A percentile compares a stretch with the other conserved stretches of the same genome.
Conservation (phyloP, 768 basidiomycete species). For the Leccinum disarticulatum region DNA sequence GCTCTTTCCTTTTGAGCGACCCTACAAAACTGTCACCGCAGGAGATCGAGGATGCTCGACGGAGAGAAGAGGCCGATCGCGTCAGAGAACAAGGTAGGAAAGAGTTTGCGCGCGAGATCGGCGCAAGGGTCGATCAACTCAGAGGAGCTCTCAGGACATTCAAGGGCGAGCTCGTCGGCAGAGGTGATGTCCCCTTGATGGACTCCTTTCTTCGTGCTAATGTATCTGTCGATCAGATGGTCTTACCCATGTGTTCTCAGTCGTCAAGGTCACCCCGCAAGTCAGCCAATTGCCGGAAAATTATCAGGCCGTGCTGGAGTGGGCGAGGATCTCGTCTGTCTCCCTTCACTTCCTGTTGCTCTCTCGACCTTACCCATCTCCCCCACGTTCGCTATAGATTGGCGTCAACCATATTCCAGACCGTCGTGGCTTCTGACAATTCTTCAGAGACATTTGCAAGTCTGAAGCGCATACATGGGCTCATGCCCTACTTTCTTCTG, state of each 20-base stretch:
- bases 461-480: slow-evolving; percentile 89
- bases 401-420: slow-evolving; percentile 95
- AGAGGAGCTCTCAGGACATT: slow-evolving; percentile 82
- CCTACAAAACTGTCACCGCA: slow-evolving; percentile 64
- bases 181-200: slow-evolving; percentile 46
- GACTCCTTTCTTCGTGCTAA: slow-evolving; percentile 5
- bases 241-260: slow-evolving; percentile 82
- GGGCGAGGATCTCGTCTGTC: slow-evolving; percentile 94
- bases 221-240: slow-evolving; percentile 57
- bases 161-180: slow-evolving; percentile 91
- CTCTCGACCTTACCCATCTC: slow-evolving; percentile 7
- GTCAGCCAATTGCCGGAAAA: slow-evolving; percentile 78
- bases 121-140: slow-evolving; percentile 80
- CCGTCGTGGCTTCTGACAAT: slow-evolving; percentile 89
- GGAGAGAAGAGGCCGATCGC: slow-evolving; percentile 86
- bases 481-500: slow-evolving; percentile 98
- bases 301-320: slow-evolving; percentile 89
- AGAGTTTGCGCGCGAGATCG: slow-evolving; percentile 84
- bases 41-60: slow-evolving; percentile 77
- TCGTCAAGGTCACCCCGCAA: slow-evolving; percentile 77
- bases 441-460: slow-evolving; percentile 86
- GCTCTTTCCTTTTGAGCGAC: slow-evolving; percentile 79
- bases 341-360: not conserved
- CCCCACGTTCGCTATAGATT: slow-evolving; percentile 48
- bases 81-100: slow-evolving; percentile 85